Base-by-base conservation (phyloP, 768 basidiomycete species). In the Auriscalpium vulgare region DNA sequence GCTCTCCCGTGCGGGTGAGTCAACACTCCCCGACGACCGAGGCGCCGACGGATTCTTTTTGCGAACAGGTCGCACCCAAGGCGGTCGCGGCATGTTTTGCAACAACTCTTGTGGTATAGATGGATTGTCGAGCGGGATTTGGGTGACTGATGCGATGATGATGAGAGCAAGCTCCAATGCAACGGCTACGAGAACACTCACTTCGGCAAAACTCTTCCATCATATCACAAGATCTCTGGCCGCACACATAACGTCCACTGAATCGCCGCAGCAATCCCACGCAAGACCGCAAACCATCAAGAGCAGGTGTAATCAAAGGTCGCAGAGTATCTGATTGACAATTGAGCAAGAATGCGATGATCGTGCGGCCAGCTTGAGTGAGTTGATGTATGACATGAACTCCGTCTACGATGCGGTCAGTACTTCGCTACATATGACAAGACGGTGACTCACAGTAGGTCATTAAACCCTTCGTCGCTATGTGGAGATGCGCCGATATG, bases 321-420 rank as follows among this genome's bases (percentile, higher is more conserved):
- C 89, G 83, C 52, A 93, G 68, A 10, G 76, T 75, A 51, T 90
- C 87, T n/a, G 82, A 81, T 65, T 91, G 89, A 73, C 91, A 93
- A 67, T 91, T 91, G 51, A 95, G 76, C 23, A 95, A 76, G 58
- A 95, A 82, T 13, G 91, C 91, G 53, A 95, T 82, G 16, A 97
- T 77, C 2, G 94, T 94, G 50, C 94, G 82, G 8, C 94, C 94
- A 21, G 93, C 93, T 66, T 95, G 92, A 4, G 93, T 95, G 57
- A 95, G 75, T 68, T 97, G 94, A 67, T 97, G 93, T 47, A 97
- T 95, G 57, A 95, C 92, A 68, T 95, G 92, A 1, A 95, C 92
- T 2, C 93, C 93, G 69, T 93, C 91, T 94, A 65, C 4, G 21
- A 17, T 4, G 37, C 59, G 44, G 53, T 40, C 16, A 40, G 23